Percentiles rank a stretch among this genome's conserved stretches.
phyloP scores from a whole-genome alignment of 371 early-diverging fungal genomes.

The Circinella umbellata region DNA sequence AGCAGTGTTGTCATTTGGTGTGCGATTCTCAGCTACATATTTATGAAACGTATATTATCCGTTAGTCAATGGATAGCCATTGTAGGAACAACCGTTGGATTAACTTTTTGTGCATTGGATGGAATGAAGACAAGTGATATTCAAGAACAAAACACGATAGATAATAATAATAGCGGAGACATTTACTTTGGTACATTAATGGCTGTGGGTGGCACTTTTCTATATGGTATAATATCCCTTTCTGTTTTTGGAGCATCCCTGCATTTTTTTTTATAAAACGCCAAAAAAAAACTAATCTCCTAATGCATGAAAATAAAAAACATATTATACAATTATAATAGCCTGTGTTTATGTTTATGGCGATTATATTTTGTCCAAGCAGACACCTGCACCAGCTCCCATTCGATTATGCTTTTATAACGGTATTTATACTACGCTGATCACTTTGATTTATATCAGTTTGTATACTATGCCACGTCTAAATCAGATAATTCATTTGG shows the following conservation, averaged over 20 bases:
- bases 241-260: background rate
- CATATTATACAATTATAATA: slow-evolving; percentile 14
- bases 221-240: slow-evolving; percentile 44
- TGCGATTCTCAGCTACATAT: slow-evolving; percentile 65
- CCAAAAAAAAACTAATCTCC: no score
- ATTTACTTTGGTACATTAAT: slow-evolving; percentile 48
- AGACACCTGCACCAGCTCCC: slow-evolving; percentile 41
- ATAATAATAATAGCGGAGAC: no score
- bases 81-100: slow-evolving; percentile 65
- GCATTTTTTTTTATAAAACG: background rate
- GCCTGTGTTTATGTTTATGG: slow-evolving; percentile 57
- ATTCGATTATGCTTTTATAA: slow-evolving; percentile 54
- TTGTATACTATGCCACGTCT: slow-evolving; percentile 51
- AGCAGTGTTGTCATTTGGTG: slow-evolving; percentile 78
- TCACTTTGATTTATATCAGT: slow-evolving; percentile 49
- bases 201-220: slow-evolving; percentile 61
- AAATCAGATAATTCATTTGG: slow-evolving; percentile 40
- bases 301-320: no score
- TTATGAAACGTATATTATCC: slow-evolving; percentile 58
- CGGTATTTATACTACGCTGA: slow-evolving; percentile 51
- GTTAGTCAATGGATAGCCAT: slow-evolving; percentile 68
- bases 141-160: no score
- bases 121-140: background rate
- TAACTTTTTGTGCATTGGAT: slow-evolving; percentile 54
- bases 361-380: slow-evolving; percentile 56